These are phyloP conservation scores for Saturnispora bothae DNA, from an alignment of 805 yeast genomes.

Conservation along the genomic window DNA sequence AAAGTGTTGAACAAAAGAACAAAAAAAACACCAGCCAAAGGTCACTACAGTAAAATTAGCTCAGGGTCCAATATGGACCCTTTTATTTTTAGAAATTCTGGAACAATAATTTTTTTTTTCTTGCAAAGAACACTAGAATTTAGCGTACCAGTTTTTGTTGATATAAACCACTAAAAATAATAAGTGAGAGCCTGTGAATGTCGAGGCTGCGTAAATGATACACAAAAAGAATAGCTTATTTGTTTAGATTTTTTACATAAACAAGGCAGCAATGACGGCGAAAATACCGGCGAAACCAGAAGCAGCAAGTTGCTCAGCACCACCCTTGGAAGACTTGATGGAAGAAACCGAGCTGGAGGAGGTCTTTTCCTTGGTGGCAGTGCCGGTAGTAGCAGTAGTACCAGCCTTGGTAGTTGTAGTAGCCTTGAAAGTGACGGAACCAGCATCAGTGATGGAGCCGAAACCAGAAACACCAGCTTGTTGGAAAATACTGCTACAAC, in stretches of 20 bases:
- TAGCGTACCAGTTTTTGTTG: too few species aligned
- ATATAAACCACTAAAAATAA: too few species aligned
- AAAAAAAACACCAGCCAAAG: too few species aligned
- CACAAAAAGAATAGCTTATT: too few species aligned
- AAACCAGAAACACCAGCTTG: constrained; percentile 66
- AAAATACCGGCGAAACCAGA: constrained; percentile 14
- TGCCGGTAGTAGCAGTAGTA: constrained; percentile 8
- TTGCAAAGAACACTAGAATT: too few species aligned
- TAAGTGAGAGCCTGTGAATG: too few species aligned
- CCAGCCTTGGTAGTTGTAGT: background rate
- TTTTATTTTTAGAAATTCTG: background rate
- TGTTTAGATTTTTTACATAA: constrained; percentile 13
- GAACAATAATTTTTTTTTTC: too few species aligned
- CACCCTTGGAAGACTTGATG: constrained; percentile 12
- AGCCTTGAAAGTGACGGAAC: constrained; percentile 13
- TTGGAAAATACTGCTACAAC: constrained; percentile 45
- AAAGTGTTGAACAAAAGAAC: background rate
- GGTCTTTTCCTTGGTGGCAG: constrained; percentile 8
- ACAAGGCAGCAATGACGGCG: constrained; percentile 17
- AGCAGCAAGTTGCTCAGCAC: constrained; percentile 11
- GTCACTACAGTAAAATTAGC: background rate
- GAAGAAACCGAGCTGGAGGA: constrained; percentile 14
- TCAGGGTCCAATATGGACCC: background rate
- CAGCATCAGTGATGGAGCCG: constrained; percentile 34
- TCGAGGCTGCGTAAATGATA: too few species aligned